These are phyloP conservation scores for Neurospora africana DNA, from an alignment of 495 filamentous ascomycete species.

Conservation along the genomic window DNA sequence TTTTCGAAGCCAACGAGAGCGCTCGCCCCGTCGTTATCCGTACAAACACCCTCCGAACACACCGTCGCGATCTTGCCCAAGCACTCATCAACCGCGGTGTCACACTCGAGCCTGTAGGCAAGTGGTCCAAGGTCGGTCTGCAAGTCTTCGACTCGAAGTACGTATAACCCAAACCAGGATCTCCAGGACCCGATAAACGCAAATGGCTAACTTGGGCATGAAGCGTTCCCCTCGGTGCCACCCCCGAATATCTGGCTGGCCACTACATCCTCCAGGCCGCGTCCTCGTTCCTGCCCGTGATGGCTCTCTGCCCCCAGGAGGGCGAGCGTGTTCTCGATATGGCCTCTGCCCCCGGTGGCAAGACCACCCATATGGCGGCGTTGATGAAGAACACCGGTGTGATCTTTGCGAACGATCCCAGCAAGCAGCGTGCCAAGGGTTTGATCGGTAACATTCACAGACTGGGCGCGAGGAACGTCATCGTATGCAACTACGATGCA, in stretches of 20 bases:
- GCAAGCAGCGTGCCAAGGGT: conserved; percentile 87
- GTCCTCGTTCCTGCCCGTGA: conserved; percentile 92
- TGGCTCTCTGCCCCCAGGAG: conserved; percentile 91
- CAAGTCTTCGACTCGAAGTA: conserved; percentile 83
- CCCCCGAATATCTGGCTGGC: conserved; percentile 91
- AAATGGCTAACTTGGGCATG: background rate
- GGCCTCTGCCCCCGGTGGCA: conserved; percentile 96
- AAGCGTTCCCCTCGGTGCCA: conserved; percentile 84
- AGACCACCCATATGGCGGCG: conserved; percentile 92
- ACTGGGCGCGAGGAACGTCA: conserved; percentile 81
- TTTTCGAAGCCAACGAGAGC: conserved; percentile 95
- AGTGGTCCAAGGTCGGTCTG: conserved; percentile 96
- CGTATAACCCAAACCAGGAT: background rate
- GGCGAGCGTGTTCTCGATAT: conserved; percentile 81
- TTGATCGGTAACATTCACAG: conserved; percentile 96
- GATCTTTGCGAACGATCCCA: conserved; percentile 94
- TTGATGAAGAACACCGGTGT: conserved; percentile 97
- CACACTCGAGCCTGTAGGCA: conserved; percentile 89
- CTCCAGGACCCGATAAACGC: background rate
- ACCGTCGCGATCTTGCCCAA: conserved; percentile 84
- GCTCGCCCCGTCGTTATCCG: conserved; percentile 68
- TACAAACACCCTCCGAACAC: conserved; percentile 91
- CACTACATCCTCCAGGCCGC: conserved; percentile 98
- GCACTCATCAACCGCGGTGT: conserved; percentile 95
- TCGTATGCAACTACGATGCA: conserved; percentile 91